A percentile compares a stretch with the other conserved stretches of the same genome.
Evolutionary conservation across 2,329 filamentous ascomycete genomes (phyloP).

Genomic region (Epichloe amarillans): DNA sequence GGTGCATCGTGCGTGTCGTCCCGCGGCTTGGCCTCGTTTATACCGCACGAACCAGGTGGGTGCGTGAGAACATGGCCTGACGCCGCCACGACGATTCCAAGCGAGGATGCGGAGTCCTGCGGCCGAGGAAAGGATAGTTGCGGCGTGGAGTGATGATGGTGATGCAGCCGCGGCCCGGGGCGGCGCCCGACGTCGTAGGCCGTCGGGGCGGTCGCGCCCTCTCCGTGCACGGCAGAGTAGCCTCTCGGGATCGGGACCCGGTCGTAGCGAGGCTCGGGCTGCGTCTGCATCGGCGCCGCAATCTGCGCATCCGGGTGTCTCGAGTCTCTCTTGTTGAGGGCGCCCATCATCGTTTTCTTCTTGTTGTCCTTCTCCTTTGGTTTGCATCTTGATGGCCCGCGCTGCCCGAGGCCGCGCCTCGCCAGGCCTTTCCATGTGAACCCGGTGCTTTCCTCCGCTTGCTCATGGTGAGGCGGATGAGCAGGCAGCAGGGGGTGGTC

Average conservation of each 20-base stretch:
- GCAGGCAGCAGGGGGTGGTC: too few species aligned
- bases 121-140: not conserved
- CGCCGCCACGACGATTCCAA: not conserved
- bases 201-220: slow-evolving; percentile 18
- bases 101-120: slow-evolving; percentile 2
- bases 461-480: too few species aligned
- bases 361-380: slow-evolving; percentile 11
- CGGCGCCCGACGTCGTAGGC: slow-evolving; percentile 14
- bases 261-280: slow-evolving; percentile 21
- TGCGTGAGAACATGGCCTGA: not conserved
- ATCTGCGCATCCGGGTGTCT: slow-evolving; percentile 10
- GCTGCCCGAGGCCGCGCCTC: slow-evolving; percentile 12
- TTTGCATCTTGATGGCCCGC: slow-evolving; percentile 7
- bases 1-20: too few species aligned
- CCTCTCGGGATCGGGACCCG: slow-evolving; percentile 24
- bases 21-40: too few species aligned
- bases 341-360: slow-evolving; percentile 16
- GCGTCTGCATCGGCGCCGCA: not conserved
- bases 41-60: too few species aligned
- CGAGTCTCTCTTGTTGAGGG: slow-evolving; percentile 21
- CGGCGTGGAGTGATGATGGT: too few species aligned
- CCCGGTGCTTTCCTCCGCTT: slow-evolving; percentile 7
- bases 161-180: too few species aligned
- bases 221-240: slow-evolving; percentile 24
- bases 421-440: slow-evolving; percentile 21